Conservation (phyloP, 257 asterid species). For the Oldenlandia corymbosa region DNA sequence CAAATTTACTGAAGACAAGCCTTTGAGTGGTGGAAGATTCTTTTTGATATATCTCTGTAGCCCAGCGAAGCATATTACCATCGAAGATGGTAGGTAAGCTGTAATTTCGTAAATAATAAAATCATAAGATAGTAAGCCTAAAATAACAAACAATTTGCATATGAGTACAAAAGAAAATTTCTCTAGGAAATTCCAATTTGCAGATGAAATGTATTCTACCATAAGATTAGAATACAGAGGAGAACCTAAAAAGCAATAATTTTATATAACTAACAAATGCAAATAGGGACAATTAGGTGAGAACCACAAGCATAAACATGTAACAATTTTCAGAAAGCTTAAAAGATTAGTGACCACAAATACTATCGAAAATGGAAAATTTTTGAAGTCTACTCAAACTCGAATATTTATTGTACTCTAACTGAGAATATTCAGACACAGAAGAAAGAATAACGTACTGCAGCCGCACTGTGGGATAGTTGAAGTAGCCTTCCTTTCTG, state of each 20-base stretch:
- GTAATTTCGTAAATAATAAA: slow-evolving; percentile 20
- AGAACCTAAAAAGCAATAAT: neutral
- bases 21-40: slow-evolving; percentile 46
- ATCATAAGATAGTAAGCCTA: neutral
- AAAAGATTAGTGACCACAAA: slow-evolving; percentile 5
- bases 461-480: slow-evolving; percentile 69
- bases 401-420: neutral
- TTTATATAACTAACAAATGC: neutral
- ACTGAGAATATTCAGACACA: neutral
- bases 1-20: slow-evolving; percentile 51
- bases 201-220: neutral
- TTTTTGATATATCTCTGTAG: slow-evolving; percentile 65
- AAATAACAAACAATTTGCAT: neutral
- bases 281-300: neutral
- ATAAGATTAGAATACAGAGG: neutral
- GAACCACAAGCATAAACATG: neutral
- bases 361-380: neutral
- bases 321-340: neutral
- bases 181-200: neutral
- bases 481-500: slow-evolving; percentile 62
- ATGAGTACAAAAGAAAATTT: too few relatives aligned
- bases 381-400: neutral
- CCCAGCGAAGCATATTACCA: slow-evolving; percentile 44
- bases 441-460: slow-evolving; percentile 46
- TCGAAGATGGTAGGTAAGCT: slow-evolving; percentile 63